Evolutionary conservation across 352 stramenopile species (phyloP).

Genomic region (Phytophthora ohioensis): DNA sequence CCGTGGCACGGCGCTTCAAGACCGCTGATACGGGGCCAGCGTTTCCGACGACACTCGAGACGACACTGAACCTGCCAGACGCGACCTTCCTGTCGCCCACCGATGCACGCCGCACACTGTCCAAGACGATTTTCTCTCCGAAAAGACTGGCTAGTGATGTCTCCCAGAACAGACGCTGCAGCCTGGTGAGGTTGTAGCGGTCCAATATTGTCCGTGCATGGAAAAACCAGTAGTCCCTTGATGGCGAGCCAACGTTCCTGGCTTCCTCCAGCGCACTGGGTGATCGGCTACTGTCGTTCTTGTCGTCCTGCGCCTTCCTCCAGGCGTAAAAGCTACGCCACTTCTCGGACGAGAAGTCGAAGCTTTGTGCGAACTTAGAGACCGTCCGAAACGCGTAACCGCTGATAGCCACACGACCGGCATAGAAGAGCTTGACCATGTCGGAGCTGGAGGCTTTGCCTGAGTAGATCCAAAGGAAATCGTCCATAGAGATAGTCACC

Average conservation of each 20-base stretch:
- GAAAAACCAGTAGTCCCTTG: slow-evolving; percentile 80
- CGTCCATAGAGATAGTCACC: slow-evolving; percentile 86
- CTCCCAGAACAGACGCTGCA: slow-evolving; percentile 82
- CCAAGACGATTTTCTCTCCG: slow-evolving; percentile 66
- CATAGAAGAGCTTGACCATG: slow-evolving; percentile 84
- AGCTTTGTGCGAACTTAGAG: slow-evolving; percentile 84
- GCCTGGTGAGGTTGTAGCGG: slow-evolving; percentile 67
- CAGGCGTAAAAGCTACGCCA: slow-evolving; percentile 83
- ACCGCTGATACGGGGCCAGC: slow-evolving; percentile 25
- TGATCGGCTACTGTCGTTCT: slow-evolving; percentile 41
- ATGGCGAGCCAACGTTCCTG: slow-evolving; percentile 61
- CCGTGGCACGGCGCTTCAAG: slow-evolving; percentile 34
- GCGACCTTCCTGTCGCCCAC: slow-evolving; percentile 21
- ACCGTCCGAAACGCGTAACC: slow-evolving; percentile 86
- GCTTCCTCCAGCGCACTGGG: slow-evolving; percentile 46
- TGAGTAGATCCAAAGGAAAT: slow-evolving; percentile 90
- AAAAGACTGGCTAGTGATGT: slow-evolving; percentile 75
- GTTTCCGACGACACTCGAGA: slow-evolving; percentile 38
- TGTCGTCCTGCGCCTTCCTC: slow-evolving; percentile 54
- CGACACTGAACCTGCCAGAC: slow-evolving; percentile 31
- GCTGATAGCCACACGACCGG: slow-evolving; percentile 76
- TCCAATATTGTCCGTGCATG: slow-evolving; percentile 68
- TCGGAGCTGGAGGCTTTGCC: slow-evolving; percentile 83
- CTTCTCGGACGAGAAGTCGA: slow-evolving; percentile 87
- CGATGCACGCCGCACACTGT: slow-evolving; percentile 47